Percentiles rank a stretch among this genome's conserved stretches.
Conservation (phyloP, 2,329 filamentous ascomycete species). For the Phyllosticta paracitricarpa region DNA sequence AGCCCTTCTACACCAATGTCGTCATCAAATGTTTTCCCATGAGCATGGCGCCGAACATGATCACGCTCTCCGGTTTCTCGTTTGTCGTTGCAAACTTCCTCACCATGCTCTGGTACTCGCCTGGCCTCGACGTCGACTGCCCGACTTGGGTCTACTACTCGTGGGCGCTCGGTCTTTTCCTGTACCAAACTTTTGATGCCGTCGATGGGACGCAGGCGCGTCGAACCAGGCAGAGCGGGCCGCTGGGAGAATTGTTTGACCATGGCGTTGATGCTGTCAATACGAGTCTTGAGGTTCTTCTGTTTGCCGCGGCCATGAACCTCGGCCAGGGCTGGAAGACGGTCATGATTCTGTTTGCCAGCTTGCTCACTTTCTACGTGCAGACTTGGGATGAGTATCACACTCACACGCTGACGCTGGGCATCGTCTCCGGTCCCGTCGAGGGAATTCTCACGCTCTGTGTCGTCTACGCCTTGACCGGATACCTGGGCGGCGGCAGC, state of each 20-base stretch:
- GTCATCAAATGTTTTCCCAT: conserved; percentile 93
- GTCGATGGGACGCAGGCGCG: conserved; percentile 90
- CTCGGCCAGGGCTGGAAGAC: conserved; percentile 89
- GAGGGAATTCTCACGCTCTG: conserved; percentile 85
- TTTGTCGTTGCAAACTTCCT: conserved; percentile 86
- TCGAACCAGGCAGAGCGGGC: conserved; percentile 83
- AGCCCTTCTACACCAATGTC: conserved; percentile 93
- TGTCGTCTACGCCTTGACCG: conserved; percentile 72
- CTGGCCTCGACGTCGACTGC: conserved; percentile 86
- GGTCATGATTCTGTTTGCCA: conserved; percentile 70
- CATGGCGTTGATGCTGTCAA: conserved; percentile 95
- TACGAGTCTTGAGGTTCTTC: conserved; percentile 82
- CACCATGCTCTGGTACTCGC: conserved; percentile 91
- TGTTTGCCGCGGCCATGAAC: conserved; percentile 89
- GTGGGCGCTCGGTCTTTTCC: conserved; percentile 80
- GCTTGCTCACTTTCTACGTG: conserved; percentile 91
- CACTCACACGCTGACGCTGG: conserved; percentile 88
- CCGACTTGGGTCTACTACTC: conserved; percentile 90
- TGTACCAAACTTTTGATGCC: conserved; percentile 98
- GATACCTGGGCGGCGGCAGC: conserved; percentile 72
- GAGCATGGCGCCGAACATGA: conserved; percentile 69
- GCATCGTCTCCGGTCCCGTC: conserved; percentile 85
- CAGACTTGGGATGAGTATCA: conserved; percentile 99
- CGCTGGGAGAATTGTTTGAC: conserved; percentile 91
- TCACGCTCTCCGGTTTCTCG: conserved; percentile 80